A percentile compares a stretch with the other conserved stretches of the same genome.
Evolutionary conservation across 306 rosid species (phyloP).

Genomic region (Inga laurina): DNA sequence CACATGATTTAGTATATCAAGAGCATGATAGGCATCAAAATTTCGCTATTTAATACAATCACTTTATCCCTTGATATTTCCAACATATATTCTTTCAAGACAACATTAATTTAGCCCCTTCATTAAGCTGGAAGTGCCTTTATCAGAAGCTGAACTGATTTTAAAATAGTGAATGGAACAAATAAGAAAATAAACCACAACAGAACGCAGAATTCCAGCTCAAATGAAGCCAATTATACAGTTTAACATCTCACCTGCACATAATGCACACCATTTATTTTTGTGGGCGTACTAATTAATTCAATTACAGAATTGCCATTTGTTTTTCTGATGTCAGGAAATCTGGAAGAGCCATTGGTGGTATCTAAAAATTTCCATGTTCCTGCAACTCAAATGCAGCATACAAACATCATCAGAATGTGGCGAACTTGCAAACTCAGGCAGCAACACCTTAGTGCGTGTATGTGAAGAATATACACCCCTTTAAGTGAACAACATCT

Average conservation of each 20-base stretch:
- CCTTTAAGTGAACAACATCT: constrained; percentile 24
- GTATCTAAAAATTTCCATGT: constrained; percentile 82
- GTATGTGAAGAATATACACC: not conserved
- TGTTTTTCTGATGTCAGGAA: constrained; percentile 82
- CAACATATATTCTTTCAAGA: not conserved
- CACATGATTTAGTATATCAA: constrained; percentile 17
- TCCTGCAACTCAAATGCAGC: constrained; percentile 63
- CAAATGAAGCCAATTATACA: constrained; percentile 25
- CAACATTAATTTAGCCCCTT: not conserved
- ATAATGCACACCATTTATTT: constrained; percentile 94
- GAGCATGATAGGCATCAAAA: not conserved
- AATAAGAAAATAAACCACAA: constrained; percentile 1
- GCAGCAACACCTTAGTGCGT: constrained; percentile 3
- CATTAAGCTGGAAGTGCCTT: constrained; percentile 4
- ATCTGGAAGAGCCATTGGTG: constrained; percentile 73
- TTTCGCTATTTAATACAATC: constrained; percentile 1
- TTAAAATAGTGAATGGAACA: constrained; percentile 19
- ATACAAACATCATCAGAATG: constrained; percentile 16
- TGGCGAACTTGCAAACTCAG: constrained; percentile 17
- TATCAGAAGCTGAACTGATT: constrained; percentile 6
- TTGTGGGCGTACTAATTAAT: constrained; percentile 87
- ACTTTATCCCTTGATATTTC: constrained; percentile 7
- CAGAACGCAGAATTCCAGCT: constrained; percentile 27
- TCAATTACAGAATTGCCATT: constrained; percentile 84
- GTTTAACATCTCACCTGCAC: constrained; percentile 78